phyloP scores from a whole-genome alignment of 805 yeast genomes.

The Candida oleophila region DNA sequence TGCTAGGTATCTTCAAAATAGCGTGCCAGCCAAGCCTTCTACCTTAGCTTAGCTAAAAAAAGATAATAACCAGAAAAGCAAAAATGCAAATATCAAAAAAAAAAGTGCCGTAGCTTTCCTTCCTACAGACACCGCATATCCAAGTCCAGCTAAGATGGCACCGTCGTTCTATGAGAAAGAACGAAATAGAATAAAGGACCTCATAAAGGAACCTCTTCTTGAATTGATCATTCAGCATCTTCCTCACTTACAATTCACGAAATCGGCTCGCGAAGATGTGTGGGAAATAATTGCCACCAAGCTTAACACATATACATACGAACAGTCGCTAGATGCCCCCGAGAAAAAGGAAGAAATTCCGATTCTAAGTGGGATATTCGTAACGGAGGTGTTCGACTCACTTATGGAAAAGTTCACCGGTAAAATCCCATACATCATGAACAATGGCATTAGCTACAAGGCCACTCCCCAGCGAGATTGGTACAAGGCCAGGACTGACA shows the following conservation, averaged over 20 bases:
- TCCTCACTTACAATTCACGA: conserved; percentile 31
- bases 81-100: no score
- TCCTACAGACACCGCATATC: no score
- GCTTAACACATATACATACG: conserved; percentile 20
- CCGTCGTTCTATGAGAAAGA: conserved; percentile 28
- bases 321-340: conserved; percentile 9
- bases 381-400: conserved; percentile 19
- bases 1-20: no score
- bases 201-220: conserved; percentile 26
- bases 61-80: no score
- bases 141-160: neutral
- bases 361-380: conserved; percentile 23
- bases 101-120: no score
- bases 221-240: conserved; percentile 26
- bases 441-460: neutral
- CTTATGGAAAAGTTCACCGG: conserved; percentile 15
- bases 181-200: conserved; percentile 17
- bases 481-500: conserved; percentile 8
- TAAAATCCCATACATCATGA: neutral
- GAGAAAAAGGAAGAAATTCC: conserved; percentile 20
- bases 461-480: conserved; percentile 1
- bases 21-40: no score
- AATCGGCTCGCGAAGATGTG: conserved; percentile 20
- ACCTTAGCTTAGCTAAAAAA: no score
- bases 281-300: conserved; percentile 39